phyloP scores from a whole-genome alignment of 345 rosid genomes.

The Odontarrhena argentea region DNA sequence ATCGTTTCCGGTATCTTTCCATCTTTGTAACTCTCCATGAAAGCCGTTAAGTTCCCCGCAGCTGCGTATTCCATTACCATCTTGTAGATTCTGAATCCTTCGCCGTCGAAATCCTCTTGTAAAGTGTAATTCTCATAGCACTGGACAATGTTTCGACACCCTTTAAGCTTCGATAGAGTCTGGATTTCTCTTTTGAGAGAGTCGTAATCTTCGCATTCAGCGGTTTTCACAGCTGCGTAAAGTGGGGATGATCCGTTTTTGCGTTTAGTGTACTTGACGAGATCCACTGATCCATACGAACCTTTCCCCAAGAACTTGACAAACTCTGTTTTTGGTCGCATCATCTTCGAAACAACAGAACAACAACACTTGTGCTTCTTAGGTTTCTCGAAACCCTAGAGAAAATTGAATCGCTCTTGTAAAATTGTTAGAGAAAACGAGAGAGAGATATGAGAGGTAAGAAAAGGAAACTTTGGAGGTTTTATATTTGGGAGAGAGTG shows the following conservation, averaged over 20 bases:
- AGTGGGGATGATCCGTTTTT: neutral
- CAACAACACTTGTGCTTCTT: neutral
- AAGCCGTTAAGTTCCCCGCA: neutral
- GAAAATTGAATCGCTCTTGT: neutral
- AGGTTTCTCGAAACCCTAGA: neutral
- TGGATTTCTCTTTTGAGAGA: conserved; percentile 1
- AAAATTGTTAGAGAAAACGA: neutral
- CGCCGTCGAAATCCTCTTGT: neutral
- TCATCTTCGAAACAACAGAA: neutral
- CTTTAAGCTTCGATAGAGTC: conserved; percentile 11
- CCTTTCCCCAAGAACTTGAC: conserved; percentile 13
- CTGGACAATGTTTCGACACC: conserved; percentile 9
- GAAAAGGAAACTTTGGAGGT: neutral
- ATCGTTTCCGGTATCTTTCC: neutral
- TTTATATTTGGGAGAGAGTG: neutral
- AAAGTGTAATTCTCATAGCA: conserved; percentile 20
- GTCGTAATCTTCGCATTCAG: neutral
- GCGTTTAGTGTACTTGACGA: conserved; percentile 9
- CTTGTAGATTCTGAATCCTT: neutral
- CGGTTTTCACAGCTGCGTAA: conserved; percentile 16
- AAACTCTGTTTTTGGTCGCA: conserved; percentile 19
- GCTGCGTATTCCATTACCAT: conserved; percentile 27
- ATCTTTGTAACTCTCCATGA: neutral
- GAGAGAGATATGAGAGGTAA: neutral
- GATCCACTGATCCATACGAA: conserved; percentile 8